Percentiles rank a stretch among this genome's conserved stretches.
Conservation (phyloP, 2,329 filamentous ascomycete species). For the Calonectria multiphialidica region DNA sequence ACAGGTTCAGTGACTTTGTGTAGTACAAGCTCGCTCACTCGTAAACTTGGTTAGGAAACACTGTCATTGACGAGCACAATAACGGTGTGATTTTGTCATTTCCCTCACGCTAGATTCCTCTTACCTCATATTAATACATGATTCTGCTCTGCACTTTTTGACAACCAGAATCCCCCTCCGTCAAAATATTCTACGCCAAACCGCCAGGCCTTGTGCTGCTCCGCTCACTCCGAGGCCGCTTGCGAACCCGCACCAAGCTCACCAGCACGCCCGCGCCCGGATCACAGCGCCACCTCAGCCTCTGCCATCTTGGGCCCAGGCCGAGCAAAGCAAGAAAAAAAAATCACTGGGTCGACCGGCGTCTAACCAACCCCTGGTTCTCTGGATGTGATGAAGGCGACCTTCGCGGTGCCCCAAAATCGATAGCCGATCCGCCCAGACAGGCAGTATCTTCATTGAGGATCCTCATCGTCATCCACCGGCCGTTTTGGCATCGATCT, state of each 20-base stretch:
- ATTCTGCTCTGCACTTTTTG: not conserved
- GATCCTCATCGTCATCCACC: constrained; percentile 8
- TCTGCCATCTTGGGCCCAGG: constrained; percentile 21
- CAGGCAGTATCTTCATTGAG: not conserved
- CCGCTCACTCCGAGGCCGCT: constrained; percentile 16
- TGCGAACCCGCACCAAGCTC: constrained; percentile 19
- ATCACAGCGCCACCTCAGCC: constrained; percentile 28
- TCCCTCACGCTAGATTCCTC: not conserved
- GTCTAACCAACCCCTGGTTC: constrained; percentile 13
- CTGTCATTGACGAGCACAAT: constrained; percentile 1
- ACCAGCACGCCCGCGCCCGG: constrained; percentile 16
- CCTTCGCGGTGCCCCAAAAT: not conserved
- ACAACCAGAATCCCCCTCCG: not conserved
- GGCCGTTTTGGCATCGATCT: constrained; percentile 1
- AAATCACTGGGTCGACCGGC: constrained; percentile 10
- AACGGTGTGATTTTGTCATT: constrained; percentile 10
- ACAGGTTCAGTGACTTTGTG: constrained; percentile 9
- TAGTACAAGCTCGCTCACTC: constrained; percentile 9
- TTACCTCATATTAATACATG: constrained; percentile 1
- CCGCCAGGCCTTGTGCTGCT: constrained; percentile 1
- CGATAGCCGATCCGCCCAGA: not conserved
- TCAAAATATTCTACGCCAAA: constrained; percentile 6
- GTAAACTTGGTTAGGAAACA: constrained; percentile 5
- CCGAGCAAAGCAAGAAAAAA: constrained; percentile 4
- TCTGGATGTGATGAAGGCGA: constrained; percentile 12